Evolutionary conservation across 345 rosid genomes (phyloP).

Genomic region (Citrus maxima): DNA sequence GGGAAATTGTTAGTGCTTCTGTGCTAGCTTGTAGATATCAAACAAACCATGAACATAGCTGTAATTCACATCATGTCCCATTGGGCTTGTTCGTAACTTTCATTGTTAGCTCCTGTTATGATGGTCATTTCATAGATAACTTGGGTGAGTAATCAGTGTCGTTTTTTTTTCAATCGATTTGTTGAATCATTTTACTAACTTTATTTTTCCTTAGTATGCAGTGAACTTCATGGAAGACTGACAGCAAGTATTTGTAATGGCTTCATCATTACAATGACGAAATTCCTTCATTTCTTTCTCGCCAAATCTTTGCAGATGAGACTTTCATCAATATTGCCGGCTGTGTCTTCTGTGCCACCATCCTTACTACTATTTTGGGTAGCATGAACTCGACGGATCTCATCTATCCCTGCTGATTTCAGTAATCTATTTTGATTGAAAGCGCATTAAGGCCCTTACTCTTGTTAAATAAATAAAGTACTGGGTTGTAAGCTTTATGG

Average conservation of each 20-base stretch:
- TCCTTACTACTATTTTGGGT: slow-evolving; percentile 16
- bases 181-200: background rate
- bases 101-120: background rate
- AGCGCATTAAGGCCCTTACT: too few species aligned
- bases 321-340: background rate
- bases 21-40: background rate
- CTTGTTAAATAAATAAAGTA: too few species aligned
- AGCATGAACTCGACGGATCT: slow-evolving; percentile 17
- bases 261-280: slow-evolving; percentile 7
- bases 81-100: slow-evolving; percentile 9
- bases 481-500: too few species aligned
- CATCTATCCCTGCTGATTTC: slow-evolving; percentile 8
- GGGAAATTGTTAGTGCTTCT: background rate
- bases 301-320: slow-evolving; percentile 18
- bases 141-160: slow-evolving; percentile 18
- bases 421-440: too few species aligned
- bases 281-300: slow-evolving; percentile 17
- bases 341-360: slow-evolving; percentile 2
- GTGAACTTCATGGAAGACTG: background rate
- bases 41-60: background rate
- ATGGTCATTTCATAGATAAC: background rate
- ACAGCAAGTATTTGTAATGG: slow-evolving; percentile 1
- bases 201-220: background rate
- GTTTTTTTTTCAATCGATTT: background rate
- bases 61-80: background rate